Base-by-base conservation (phyloP, 1,139 yeast species). In the Suhomyces terraborum region DNA sequence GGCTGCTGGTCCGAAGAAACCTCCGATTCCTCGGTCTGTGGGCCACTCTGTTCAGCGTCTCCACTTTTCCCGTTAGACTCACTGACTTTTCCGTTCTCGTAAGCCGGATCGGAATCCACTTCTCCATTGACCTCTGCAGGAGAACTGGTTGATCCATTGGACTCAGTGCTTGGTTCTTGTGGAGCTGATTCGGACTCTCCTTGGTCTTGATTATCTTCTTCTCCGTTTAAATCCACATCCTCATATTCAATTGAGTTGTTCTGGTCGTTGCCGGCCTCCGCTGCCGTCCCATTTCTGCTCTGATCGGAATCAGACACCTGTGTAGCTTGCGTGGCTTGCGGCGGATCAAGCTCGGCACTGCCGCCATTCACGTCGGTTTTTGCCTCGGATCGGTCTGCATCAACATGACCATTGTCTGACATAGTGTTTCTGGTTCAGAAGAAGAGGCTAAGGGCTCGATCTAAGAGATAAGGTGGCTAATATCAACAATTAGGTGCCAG, bases 401-500 rank as follows among this genome's bases (percentile, higher is more conserved):
- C 24, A 10, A 12, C 24, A 25, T 17, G 9, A 19, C 23, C 41
- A 14, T 23, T 29, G 19, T 38, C 38, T n/a, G 37, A 29, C 41
- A 38, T 38, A 8, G 12, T 29, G 26, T 8, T 21, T 17, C 6
- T n/a, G 32, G 6, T 16, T 22, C 12, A 21, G 4, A 24, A 6
- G 18, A 10, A 17, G 8, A 23, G 8, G 10, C 7, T 17, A 24
- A 24, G 26, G 18, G 35, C 16, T 28, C 22, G 25, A 21, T 18
- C 25, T 12, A 20, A 16, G 29, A 16, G 29, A 20, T 27, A 22
- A 9, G 27, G 35, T 35, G 34, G 32, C 13, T 25, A 21, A 34
- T 36, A 33, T 36, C 43, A 40, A 40, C 43, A 40, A 36, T 30
- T 16, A n/a, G n/a, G n/a, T 29, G 35, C 29, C 35, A 9, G 35